phyloP scores from a whole-genome alignment of 2,329 filamentous ascomycete species.

The Clonostachys solani region DNA sequence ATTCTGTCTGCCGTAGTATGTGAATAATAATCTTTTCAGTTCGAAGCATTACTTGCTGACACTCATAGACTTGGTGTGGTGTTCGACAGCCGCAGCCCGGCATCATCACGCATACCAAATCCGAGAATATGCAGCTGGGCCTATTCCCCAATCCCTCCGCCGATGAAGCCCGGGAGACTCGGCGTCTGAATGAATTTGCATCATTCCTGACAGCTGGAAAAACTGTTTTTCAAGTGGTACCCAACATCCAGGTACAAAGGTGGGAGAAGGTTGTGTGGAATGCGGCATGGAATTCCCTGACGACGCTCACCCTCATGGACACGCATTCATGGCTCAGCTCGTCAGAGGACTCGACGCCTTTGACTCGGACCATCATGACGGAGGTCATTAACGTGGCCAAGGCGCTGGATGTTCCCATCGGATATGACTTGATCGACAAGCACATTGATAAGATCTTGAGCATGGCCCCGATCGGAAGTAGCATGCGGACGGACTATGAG shows the following conservation, averaged over 20 bases:
- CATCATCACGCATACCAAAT: conserved; percentile 41
- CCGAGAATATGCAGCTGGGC: conserved; percentile 51
- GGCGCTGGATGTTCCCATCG: conserved; percentile 41
- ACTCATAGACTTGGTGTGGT: conserved; percentile 43
- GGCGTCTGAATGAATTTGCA: conserved; percentile 32
- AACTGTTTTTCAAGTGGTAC: conserved; percentile 40
- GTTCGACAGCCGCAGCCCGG: conserved; percentile 45
- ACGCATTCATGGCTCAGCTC: conserved; percentile 46
- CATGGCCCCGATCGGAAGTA: conserved; percentile 38
- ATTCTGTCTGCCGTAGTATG: conserved; percentile 53
- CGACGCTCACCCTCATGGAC: conserved; percentile 47
- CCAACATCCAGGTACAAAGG: conserved; percentile 50
- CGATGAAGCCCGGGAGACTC: conserved; percentile 20
- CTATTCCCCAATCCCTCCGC: conserved; percentile 34
- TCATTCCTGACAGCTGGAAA: conserved; percentile 30
- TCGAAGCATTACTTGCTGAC: neutral
- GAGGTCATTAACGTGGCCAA: conserved; percentile 54
- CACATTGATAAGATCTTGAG: conserved; percentile 30
- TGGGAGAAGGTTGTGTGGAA: conserved; percentile 61
- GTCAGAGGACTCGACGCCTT: conserved; percentile 34
- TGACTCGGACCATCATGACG: conserved; percentile 43
- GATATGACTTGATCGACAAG: conserved; percentile 39
- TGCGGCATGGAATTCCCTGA: conserved; percentile 57
- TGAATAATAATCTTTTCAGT: no score
- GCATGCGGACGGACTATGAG: conserved; percentile 70